Conservation (phyloP, 306 rosid genomes). For the Acacia acuminata region DNA sequence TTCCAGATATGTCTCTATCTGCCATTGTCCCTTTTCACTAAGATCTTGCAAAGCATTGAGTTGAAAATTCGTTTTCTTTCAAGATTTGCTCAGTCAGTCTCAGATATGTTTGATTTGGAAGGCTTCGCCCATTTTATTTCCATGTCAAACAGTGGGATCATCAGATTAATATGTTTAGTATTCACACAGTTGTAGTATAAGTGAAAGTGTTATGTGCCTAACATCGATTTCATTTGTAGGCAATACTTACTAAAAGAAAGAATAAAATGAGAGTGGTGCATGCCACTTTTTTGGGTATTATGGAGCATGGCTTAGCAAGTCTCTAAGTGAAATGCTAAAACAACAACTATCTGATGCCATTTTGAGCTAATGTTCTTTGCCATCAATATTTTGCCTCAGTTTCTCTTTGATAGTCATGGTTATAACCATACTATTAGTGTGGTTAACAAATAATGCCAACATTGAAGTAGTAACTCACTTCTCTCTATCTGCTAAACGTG, state of each 20-base stretch:
- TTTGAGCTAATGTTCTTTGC: not conserved
- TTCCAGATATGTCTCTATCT: not conserved
- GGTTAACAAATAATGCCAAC: not conserved
- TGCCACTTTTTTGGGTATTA: not conserved
- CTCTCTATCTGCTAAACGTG: not conserved
- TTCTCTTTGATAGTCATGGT: not conserved
- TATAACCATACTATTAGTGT: not conserved
- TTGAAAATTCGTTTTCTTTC: not conserved
- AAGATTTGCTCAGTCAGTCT: not conserved
- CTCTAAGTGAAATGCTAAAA: not conserved
- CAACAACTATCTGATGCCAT: not conserved
- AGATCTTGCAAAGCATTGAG: constrained; percentile 4
- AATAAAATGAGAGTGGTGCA: not conserved
- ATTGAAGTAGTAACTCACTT: not conserved
- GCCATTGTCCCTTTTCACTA: not conserved
- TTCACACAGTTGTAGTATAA: not conserved
- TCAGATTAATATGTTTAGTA: not conserved
- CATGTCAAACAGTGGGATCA: not conserved
- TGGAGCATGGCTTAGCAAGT: not conserved
- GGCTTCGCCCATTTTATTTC: not conserved
- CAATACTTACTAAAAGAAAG: not conserved
- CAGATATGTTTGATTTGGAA: constrained; percentile 4
- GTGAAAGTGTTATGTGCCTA: not conserved
- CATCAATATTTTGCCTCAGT: not conserved
- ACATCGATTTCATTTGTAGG: not conserved